Conservation (phyloP, 345 rosid genomes). For the Pseudoturritis turrita region DNA sequence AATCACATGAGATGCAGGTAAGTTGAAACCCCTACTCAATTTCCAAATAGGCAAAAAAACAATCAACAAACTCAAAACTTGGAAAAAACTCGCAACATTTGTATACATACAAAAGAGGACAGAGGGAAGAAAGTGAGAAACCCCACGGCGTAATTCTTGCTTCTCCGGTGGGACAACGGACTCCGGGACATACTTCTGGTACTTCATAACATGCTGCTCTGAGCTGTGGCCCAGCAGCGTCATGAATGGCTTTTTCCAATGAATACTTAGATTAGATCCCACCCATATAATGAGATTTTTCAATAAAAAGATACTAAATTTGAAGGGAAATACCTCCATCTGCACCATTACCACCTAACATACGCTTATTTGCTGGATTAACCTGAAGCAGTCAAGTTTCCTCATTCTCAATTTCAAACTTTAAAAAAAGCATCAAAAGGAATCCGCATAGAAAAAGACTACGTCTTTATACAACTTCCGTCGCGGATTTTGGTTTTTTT, state of each 20-base stretch:
- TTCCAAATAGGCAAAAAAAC: not conserved
- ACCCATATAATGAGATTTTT: not conserved
- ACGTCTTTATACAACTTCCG: not conserved
- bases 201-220: slow-evolving; percentile 57
- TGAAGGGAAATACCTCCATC: slow-evolving; percentile 60
- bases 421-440: not conserved
- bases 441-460: not conserved
- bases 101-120: not conserved
- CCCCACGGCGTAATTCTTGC: slow-evolving; percentile 76
- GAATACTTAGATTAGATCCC: not conserved
- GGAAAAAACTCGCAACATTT: too few relatives aligned
- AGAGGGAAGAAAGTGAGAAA: not conserved
- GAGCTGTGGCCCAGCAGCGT: slow-evolving; percentile 75
- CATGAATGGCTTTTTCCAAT: slow-evolving; percentile 31
- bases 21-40: slow-evolving; percentile 59
- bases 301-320: not conserved
- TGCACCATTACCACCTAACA: slow-evolving; percentile 94
- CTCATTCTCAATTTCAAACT: not conserved
- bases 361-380: slow-evolving; percentile 74
- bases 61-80: not conserved
- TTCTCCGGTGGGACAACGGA: slow-evolving; percentile 85
- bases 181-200: slow-evolving; percentile 55
- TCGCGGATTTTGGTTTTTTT: too few relatives aligned
- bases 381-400: slow-evolving; percentile 38
- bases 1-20: slow-evolving; percentile 73